A percentile compares a stretch with the other conserved stretches of the same genome.
phyloP scores from a whole-genome alignment of 345 rosid genomes.

The Isatis tinctoria region DNA sequence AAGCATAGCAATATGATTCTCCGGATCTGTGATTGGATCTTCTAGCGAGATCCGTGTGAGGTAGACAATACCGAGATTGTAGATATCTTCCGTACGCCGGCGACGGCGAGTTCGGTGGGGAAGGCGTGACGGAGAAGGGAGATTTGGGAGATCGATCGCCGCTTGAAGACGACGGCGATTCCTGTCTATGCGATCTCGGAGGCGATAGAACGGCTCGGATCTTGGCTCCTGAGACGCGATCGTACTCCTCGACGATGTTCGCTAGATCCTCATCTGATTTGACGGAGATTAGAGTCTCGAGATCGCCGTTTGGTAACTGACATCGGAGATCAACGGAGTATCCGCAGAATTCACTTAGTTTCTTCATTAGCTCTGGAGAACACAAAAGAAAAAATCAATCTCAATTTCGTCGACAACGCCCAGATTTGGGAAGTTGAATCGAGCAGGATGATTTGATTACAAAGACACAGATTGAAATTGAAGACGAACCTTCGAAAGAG shows the following conservation, averaged over 20 bases:
- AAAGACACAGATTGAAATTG: background rate
- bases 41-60: slow-evolving; percentile 27
- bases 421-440: background rate
- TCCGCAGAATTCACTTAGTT: slow-evolving; percentile 38
- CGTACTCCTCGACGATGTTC: slow-evolving; percentile 48
- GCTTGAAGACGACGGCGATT: slow-evolving; percentile 53
- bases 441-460: background rate
- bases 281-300: slow-evolving; percentile 70
- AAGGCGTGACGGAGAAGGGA: slow-evolving; percentile 10
- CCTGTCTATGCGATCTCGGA: slow-evolving; percentile 39
- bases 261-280: slow-evolving; percentile 77
- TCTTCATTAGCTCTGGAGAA: slow-evolving; percentile 42
- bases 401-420: background rate
- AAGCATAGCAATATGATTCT: slow-evolving; percentile 21
- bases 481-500: slow-evolving; percentile 53
- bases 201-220: slow-evolving; percentile 52
- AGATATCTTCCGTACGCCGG: slow-evolving; percentile 15
- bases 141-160: slow-evolving; percentile 31
- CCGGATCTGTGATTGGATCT: slow-evolving; percentile 18
- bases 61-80: slow-evolving; percentile 16
- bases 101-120: slow-evolving; percentile 34
- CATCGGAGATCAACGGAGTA: slow-evolving; percentile 50
- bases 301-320: slow-evolving; percentile 71
- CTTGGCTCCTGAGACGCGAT: slow-evolving; percentile 31
- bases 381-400: background rate